Evolutionary conservation across 2,329 filamentous ascomycete genomes (phyloP), one percentile per base, ranked within the genome.

Genomic region (Diaporthe batatas): DNA sequence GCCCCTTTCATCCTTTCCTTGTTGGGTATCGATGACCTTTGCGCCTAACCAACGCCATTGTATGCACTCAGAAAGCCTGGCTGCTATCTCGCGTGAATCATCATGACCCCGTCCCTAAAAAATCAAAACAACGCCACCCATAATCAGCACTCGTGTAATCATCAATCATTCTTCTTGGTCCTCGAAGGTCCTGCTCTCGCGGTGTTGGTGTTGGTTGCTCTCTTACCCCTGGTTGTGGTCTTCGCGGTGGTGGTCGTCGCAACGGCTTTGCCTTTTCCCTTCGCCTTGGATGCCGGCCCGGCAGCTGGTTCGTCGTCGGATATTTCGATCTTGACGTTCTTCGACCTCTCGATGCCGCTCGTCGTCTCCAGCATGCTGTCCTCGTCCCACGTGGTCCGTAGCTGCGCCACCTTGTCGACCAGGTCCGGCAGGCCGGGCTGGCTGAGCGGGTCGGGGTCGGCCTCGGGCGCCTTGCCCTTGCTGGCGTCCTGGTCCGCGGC

Each of bases 361-460:
- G 81, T 78, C 55, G 77, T 78, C 59, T 76, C 77, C 47, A 82
- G 76, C 73, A 78, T 80, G 21, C 80, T 78, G 36, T 79, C 78
- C 51, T 78, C 76, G 54, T 74, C 73, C 80, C 81, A 82, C 21
- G 74, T 76, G 5, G 78, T 68, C 55, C 75, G 74, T 58, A 82
- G 75, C 71, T 29, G 47, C 47, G 72, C 64, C 11, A 75, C 75
- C 68, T 72, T 72, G 23, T 76, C 72, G 36, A 73, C 74, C 12
- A 76, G 69, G n/a, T 74, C 73, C 12, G 71, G 71, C 34, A 70
- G 32, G 23, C 54, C 54, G 14, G 72, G 67, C 58, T 59, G 42
- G 44, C 70, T 59, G 25, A 58, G 42, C 21, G n/a, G 44, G 11
- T 55, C 59, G 36, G 29, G 42, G 6, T 72, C 73, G 16, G 79